Evolutionary conservation across 768 basidiomycete genomes (phyloP).

Genomic region (Suillus subalutaceus): DNA sequence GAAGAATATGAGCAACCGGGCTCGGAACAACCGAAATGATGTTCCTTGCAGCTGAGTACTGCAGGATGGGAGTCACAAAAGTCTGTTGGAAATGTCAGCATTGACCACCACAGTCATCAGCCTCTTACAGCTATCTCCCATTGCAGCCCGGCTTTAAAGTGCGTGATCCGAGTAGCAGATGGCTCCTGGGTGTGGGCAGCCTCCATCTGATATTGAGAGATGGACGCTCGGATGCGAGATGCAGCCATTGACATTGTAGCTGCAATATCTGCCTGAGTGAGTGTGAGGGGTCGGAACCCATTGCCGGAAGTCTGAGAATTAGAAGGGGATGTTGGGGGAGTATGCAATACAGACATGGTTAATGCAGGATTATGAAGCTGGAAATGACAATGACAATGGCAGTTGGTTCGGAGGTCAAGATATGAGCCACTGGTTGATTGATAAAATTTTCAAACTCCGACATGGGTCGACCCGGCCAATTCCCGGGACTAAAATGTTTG

Average conservation of each 20-base stretch:
- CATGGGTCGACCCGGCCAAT: neutral
- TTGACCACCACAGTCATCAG: neutral
- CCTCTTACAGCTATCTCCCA: neutral
- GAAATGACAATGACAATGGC: neutral
- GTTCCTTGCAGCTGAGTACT: too few species aligned
- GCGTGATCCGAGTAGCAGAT: neutral
- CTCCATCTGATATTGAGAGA: neutral
- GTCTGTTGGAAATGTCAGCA: neutral
- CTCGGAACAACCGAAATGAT: too few species aligned
- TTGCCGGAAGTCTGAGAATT: neutral
- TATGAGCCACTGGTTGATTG: neutral
- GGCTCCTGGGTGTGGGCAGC: neutral
- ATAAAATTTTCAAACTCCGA: neutral
- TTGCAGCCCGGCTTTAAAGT: neutral
- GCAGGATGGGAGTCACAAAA: neutral
- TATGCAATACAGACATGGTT: too few species aligned
- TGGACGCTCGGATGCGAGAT: neutral
- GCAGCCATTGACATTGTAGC: neutral
- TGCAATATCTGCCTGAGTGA: neutral
- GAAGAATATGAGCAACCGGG: too few species aligned
- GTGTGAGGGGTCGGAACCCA: neutral
- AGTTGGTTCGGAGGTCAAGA: neutral
- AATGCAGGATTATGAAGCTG: neutral
- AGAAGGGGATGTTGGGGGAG: neutral
- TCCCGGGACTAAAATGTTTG: neutral